Evolutionary conservation across 768 basidiomycete genomes (phyloP).

Genomic region (Coprinopsis sp.): DNA sequence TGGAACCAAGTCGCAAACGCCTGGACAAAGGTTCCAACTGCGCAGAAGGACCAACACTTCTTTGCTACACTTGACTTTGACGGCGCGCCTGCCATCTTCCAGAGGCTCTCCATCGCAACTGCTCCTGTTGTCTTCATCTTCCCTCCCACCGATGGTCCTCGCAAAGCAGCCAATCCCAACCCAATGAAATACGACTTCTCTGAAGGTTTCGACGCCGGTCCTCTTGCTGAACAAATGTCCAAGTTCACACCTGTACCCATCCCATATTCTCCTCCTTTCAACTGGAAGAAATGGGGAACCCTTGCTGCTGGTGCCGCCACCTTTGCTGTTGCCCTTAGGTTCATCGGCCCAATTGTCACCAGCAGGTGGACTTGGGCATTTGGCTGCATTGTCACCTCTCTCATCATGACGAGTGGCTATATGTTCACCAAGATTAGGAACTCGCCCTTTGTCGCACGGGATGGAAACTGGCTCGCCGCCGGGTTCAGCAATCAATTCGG

Average conservation of each 20-base stretch:
- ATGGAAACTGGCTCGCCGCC: constrained; percentile 76
- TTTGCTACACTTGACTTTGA: constrained; percentile 91
- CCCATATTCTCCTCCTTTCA: constrained; percentile 75
- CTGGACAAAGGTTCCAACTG: constrained; percentile 62
- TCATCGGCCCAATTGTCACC: constrained; percentile 58
- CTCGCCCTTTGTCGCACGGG: constrained; percentile 60
- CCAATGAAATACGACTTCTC: constrained; percentile 77
- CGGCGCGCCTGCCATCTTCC: constrained; percentile 69
- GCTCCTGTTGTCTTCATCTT: constrained; percentile 84
- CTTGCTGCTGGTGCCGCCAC: constrained; percentile 42
- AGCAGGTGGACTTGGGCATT: constrained; percentile 79
- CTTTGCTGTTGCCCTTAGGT: constrained; percentile 48
- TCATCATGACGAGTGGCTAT: constrained; percentile 87
- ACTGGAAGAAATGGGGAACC: constrained; percentile 58
- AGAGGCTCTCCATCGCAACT: constrained; percentile 77
- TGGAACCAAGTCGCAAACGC: constrained; percentile 79
- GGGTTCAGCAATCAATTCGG: constrained; percentile 91
- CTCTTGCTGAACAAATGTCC: constrained; percentile 73
- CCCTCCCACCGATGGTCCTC: constrained; percentile 67
- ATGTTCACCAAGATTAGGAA: constrained; percentile 96
- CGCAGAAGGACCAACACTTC: constrained; percentile 78
- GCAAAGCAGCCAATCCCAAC: constrained; percentile 43
- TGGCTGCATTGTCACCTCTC: constrained; percentile 51
- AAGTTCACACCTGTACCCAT: constrained; percentile 73
- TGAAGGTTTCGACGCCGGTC: constrained; percentile 72